A percentile compares a stretch with the other conserved stretches of the same genome.
Conservation (phyloP, 2,329 filamentous ascomycete genomes). For the Fusarium torreyae region DNA sequence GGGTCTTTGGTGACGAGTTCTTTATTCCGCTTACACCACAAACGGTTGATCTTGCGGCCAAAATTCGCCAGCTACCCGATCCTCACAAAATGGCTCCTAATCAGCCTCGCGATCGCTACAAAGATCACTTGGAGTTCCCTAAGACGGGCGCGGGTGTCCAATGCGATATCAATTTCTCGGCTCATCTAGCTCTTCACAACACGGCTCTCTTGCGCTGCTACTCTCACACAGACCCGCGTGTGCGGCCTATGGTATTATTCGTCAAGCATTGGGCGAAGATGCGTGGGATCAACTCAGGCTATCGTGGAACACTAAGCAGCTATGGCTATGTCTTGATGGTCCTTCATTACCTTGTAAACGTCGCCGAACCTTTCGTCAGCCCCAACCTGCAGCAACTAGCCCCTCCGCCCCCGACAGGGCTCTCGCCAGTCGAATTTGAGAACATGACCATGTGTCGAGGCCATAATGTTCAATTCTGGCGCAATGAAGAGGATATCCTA, state of each 20-base stretch:
- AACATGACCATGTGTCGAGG: constrained; percentile 67
- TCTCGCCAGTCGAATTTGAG: constrained; percentile 45
- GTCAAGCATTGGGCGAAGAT: constrained; percentile 92
- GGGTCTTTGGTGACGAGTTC: constrained; percentile 35
- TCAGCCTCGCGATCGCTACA: constrained; percentile 68
- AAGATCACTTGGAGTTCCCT: constrained; percentile 80
- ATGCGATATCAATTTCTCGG: constrained; percentile 93
- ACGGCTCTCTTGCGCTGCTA: constrained; percentile 88
- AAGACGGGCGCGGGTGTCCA: constrained; percentile 84
- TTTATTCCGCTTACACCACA: constrained; percentile 58
- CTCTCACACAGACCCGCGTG: constrained; percentile 81
- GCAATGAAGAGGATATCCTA: constrained; percentile 78
- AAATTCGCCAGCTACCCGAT: constrained; percentile 63
- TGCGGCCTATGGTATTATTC: constrained; percentile 84
- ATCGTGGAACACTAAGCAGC: constrained; percentile 87
- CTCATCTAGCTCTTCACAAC: constrained; percentile 86
- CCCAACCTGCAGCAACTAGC: constrained; percentile 82
- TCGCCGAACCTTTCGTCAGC: constrained; percentile 84
- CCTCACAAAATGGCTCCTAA: constrained; percentile 66
- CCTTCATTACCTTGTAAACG: constrained; percentile 88
- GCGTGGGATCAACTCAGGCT: constrained; percentile 88
- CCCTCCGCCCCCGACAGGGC: constrained; percentile 58
- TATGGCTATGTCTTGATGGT: constrained; percentile 96
- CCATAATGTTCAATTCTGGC: constrained; percentile 82
- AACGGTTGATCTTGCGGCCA: constrained; percentile 55